These are phyloP conservation scores for Quaeritorhiza haematococci DNA, from an alignment of 371 early-diverging fungal genomes.

Conservation along the genomic window DNA sequence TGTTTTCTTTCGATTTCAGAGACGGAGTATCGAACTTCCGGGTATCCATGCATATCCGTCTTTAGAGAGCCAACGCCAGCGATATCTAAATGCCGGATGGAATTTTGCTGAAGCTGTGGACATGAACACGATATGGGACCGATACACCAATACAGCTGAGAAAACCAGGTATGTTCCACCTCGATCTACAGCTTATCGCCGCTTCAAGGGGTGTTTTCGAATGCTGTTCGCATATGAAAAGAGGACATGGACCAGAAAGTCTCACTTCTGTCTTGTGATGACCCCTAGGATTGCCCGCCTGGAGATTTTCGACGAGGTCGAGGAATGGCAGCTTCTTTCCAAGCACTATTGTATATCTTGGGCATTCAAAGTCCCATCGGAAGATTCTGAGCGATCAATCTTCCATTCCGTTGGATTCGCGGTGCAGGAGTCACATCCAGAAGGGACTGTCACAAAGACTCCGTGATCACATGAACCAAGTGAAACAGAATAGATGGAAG, in stretches of 20 bases:
- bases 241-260: too few relatives aligned
- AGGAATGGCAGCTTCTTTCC: slow-evolving; percentile 83
- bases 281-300: slow-evolving; percentile 63
- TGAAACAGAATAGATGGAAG: too few relatives aligned
- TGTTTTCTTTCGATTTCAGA: too few relatives aligned
- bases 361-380: slow-evolving; percentile 55
- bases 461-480: too few relatives aligned
- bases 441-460: too few relatives aligned
- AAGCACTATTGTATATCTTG: slow-evolving; percentile 87
- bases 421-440: too few relatives aligned
- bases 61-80: slow-evolving; percentile 56
- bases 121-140: slow-evolving; percentile 65
- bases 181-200: not conserved
- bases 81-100: slow-evolving; percentile 66
- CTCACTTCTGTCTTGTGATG: not conserved
- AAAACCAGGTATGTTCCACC: slow-evolving; percentile 43
- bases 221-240: not conserved
- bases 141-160: slow-evolving; percentile 43
- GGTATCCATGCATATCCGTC: slow-evolving; percentile 73
- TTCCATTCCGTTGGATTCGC: too few relatives aligned
- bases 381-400: too few relatives aligned
- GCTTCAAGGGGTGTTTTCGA: not conserved
- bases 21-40: slow-evolving; percentile 64
- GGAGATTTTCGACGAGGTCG: slow-evolving; percentile 90
- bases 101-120: slow-evolving; percentile 58